Evolutionary conservation across 1,139 yeast species (phyloP).

Genomic region (Yamadazyma atmosphaerica): DNA sequence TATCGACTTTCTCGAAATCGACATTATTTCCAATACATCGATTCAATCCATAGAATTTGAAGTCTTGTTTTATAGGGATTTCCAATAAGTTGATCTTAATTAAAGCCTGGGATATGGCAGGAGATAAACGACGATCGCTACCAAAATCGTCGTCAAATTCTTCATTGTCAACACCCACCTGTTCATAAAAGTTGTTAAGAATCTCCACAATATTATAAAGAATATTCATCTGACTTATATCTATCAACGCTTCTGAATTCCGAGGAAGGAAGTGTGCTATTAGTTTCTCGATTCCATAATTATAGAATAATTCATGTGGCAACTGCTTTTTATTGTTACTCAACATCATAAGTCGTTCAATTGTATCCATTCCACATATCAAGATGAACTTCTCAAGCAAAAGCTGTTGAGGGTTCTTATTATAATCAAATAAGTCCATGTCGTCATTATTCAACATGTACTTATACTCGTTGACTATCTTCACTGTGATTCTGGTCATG

Average conservation of each 20-base stretch:
- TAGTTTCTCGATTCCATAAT: conserved; percentile 20
- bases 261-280: conserved; percentile 35
- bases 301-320: conserved; percentile 7
- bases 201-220: conserved; percentile 42
- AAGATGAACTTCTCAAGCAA: conserved; percentile 52
- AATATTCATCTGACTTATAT: conserved; percentile 39
- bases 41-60: conserved; percentile 53
- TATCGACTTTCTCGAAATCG: conserved; percentile 35
- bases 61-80: conserved; percentile 39
- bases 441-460: conserved; percentile 14
- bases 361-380: conserved; percentile 52
- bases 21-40: conserved; percentile 52
- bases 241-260: conserved; percentile 39
- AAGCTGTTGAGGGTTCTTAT: conserved; percentile 39
- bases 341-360: conserved; percentile 39
- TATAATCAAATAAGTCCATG: conserved; percentile 22
- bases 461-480: conserved; percentile 16
- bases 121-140: conserved; percentile 27
- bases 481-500: conserved; percentile 20
- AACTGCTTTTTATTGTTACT: conserved; percentile 8
- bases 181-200: conserved; percentile 18
- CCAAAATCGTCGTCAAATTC: conserved; percentile 1
- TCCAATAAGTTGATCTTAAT: conserved; percentile 42
- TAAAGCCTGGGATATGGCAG: conserved; percentile 32
- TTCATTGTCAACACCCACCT: neutral